These are phyloP conservation scores for Laburnicola sp. DNA, from an alignment of 2,329 filamentous ascomycete species.

Conservation along the genomic window DNA sequence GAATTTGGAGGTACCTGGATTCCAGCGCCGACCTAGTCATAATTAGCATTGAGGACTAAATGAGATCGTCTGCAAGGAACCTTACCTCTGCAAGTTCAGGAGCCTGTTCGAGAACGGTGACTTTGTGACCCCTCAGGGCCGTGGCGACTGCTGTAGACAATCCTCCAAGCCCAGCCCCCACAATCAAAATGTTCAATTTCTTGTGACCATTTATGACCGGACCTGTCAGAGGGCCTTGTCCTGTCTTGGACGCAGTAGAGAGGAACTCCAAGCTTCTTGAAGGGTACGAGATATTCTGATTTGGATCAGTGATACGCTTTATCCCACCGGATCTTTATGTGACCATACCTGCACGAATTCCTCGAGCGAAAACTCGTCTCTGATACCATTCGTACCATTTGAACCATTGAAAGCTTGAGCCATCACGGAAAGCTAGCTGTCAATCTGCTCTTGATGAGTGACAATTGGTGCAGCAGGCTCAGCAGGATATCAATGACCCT, in stretches of 20 bases:
- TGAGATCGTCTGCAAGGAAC: background rate
- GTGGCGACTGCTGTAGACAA: slow-evolving; percentile 22
- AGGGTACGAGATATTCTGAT: slow-evolving; percentile 27
- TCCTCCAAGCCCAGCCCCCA: slow-evolving; percentile 23
- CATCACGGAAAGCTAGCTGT: too few species aligned
- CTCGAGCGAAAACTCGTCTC: background rate
- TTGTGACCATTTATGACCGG: too few species aligned
- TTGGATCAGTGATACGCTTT: background rate
- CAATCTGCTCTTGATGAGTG: too few species aligned
- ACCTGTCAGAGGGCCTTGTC: background rate
- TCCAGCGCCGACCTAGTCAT: slow-evolving; percentile 18
- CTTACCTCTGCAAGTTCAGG: slow-evolving; percentile 18
- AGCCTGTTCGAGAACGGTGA: slow-evolving; percentile 21
- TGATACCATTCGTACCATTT: too few species aligned
- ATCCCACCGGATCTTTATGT: background rate
- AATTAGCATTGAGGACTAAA: background rate
- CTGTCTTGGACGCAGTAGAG: background rate
- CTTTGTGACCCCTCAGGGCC: slow-evolving; percentile 16
- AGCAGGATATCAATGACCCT: too few species aligned
- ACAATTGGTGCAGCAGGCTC: too few species aligned
- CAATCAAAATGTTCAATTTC: slow-evolving; percentile 20
- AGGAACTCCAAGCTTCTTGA: slow-evolving; percentile 20
- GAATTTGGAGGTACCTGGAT: slow-evolving; percentile 35
- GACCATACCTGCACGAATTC: slow-evolving; percentile 10
- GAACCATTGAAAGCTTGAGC: too few species aligned